Evolutionary conservation across 306 rosid genomes (phyloP).

Genomic region (Adenanthera pavonina): DNA sequence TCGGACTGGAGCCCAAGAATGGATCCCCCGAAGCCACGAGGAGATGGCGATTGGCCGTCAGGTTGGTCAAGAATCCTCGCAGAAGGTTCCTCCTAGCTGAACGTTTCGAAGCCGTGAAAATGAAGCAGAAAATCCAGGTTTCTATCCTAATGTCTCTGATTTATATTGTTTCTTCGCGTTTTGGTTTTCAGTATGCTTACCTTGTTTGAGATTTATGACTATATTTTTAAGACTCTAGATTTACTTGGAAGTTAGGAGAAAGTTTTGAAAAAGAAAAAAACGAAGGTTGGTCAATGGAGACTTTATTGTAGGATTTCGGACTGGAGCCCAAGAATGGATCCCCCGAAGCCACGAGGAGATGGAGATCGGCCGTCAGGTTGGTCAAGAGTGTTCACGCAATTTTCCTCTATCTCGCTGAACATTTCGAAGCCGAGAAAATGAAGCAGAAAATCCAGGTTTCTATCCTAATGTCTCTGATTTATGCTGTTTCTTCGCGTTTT

Average conservation of each 20-base stretch:
- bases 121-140: constrained; percentile 74
- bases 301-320: constrained; percentile 71
- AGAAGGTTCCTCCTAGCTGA: constrained; percentile 83
- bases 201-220: neutral
- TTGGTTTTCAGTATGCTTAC: neutral
- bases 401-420: constrained; percentile 91
- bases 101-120: constrained; percentile 61
- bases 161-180: neutral
- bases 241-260: neutral
- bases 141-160: neutral
- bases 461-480: neutral
- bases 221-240: neutral
- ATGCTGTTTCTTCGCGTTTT: neutral
- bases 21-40: constrained; percentile 57
- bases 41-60: constrained; percentile 83
- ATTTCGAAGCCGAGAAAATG: constrained; percentile 58
- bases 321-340: constrained; percentile 61
- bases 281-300: too few species aligned
- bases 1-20: constrained; percentile 60
- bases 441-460: constrained; percentile 71
- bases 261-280: neutral
- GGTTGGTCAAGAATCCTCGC: constrained; percentile 70
- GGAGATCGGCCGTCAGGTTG: constrained; percentile 80
- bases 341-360: constrained; percentile 55
- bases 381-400: constrained; percentile 77